Evolutionary conservation across 371 early-diverging fungal genomes (phyloP), one percentile per base, ranked within the genome.

Genomic region (Rhizopus sp.): DNA sequence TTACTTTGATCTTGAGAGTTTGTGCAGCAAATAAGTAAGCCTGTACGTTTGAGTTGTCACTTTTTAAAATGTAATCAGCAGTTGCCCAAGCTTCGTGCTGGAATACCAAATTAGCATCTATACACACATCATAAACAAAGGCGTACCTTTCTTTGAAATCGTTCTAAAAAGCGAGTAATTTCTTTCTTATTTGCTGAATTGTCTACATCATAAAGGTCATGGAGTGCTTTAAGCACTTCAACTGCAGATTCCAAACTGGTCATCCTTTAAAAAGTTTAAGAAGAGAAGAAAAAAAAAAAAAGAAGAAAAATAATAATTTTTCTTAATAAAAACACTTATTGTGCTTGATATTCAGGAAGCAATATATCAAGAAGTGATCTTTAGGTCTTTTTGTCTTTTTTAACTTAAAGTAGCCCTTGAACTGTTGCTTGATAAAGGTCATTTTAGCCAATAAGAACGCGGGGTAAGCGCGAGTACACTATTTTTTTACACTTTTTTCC

Each of bases 11-110:
- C 45, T 95, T 82, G 55, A 98, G 75, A 1, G 96, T 96, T 72
- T 97, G 97, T 3, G 96, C 95, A 3, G 95, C 93, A 84, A 97
- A 95, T 7, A 94, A 63, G 37, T 84, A 85, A 4, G 84, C 81
- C 59, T 91, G 91, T 1, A 67, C 52, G 8, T 80, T 80, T n/a
- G 82, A 62, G 7, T 72, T 73, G 6, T 81, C 76, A 13, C 77
- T 53, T 53, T 84, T 84, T 15, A 95, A 68, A 3, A 96, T 70
- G 29, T 81, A 72, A 59, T 94, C 92, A 4, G 93, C 83, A 6
- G 89, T 87, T 15, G 81, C 65, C 97, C 97, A 96, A 31, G 96
- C 95, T 62, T 89, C 88, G 4, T 87, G 72, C 93, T 94, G 66
- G n/a, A 50, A 29, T 30, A 35, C 12, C 30, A 5, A 16, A 31